phyloP scores from a whole-genome alignment of 306 rosid species.

The Gleditsia sinensis region DNA sequence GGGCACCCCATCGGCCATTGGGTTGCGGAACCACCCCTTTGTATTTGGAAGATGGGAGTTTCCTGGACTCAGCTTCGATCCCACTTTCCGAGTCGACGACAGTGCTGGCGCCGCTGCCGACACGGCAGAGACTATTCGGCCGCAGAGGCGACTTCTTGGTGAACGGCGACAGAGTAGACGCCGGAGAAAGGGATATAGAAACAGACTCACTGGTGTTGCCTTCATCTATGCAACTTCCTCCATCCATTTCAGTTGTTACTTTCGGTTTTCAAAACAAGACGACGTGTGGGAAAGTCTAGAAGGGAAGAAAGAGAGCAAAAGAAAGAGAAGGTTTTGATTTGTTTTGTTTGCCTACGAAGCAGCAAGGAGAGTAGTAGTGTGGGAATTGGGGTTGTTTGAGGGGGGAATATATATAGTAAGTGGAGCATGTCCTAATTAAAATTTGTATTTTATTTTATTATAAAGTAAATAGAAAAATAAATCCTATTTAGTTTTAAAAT shows the following conservation, averaged over 20 bases:
- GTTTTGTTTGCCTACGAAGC: slow-evolving; percentile 29
- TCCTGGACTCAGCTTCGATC: slow-evolving; percentile 79
- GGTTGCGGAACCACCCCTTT: slow-evolving; percentile 99
- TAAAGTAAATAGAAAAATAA: too few species aligned
- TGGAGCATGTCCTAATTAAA: too few species aligned
- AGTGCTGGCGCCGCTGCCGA: slow-evolving; percentile 79
- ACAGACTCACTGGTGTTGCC: slow-evolving; percentile 68
- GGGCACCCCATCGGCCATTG: slow-evolving; percentile 98
- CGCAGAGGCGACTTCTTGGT: slow-evolving; percentile 43
- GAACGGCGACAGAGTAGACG: background rate
- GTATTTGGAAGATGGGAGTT: slow-evolving; percentile 82
- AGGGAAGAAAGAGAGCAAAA: background rate
- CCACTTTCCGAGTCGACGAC: slow-evolving; percentile 54
- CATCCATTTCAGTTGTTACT: slow-evolving; percentile 63
- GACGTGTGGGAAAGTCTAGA: too few species aligned
- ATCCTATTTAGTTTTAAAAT: too few species aligned
- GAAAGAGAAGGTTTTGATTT: background rate
- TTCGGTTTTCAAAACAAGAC: too few species aligned
- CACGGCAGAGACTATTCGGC: slow-evolving; percentile 55
- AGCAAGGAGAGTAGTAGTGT: slow-evolving; percentile 31
- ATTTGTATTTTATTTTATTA: too few species aligned
- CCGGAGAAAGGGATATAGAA: slow-evolving; percentile 48
- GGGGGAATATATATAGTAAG: slow-evolving; percentile 64
- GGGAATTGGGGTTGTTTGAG: slow-evolving; percentile 43
- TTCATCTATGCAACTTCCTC: slow-evolving; percentile 61